Base-by-base conservation (phyloP, 2,329 filamentous ascomycete genomes). In the Parastagonospora nodorum region DNA sequence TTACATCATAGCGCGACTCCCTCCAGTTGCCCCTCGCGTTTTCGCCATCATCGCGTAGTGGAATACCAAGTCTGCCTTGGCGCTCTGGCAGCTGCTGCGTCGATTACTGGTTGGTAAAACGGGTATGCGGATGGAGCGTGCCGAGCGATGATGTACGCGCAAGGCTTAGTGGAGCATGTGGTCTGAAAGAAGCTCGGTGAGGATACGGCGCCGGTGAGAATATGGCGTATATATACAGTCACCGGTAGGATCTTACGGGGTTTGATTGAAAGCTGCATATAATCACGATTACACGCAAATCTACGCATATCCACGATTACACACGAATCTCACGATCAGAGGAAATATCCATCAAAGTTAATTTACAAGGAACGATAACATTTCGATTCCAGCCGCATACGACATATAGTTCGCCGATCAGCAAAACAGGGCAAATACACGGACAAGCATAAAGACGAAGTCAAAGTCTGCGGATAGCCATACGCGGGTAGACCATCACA, bases 1-100 rank as follows among this genome's bases (percentile, higher is more conserved):
- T 52, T 57, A 61, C 51, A 57, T 61, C 58, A 61, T 57, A 37
- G 31, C 27, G 36, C 36, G 39, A 27, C 45, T 38, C 28, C 8
- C 24, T n/a, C 14, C 40, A 12, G 15, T 45, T 56, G 48, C 52
- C 52, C 51, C 45, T 53, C 50, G 29, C 27, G 45, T 52, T 50
- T 53, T 48, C 49, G 48, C 50, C 53, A 27, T 39, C 29, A 47
- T 36, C 41, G 50, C 45, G 45, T 51, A 46, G 44, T 35, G 41
- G 8, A 38, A 11, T 10, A 19, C 31, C 46, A 41, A 50, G 39
- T 28, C 28, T 24, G 42, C 32, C 50, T 51, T 53, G 51, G 50
- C 42, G 32, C 31, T 8, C 42, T 15, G 31, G 9, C 30, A 29
- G 29, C n/a, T 44, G 37, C 39, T 38, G 28, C 12, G 10, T 45